phyloP scores from a whole-genome alignment of 805 yeast species.

The Ogataea thermomethanolica region DNA sequence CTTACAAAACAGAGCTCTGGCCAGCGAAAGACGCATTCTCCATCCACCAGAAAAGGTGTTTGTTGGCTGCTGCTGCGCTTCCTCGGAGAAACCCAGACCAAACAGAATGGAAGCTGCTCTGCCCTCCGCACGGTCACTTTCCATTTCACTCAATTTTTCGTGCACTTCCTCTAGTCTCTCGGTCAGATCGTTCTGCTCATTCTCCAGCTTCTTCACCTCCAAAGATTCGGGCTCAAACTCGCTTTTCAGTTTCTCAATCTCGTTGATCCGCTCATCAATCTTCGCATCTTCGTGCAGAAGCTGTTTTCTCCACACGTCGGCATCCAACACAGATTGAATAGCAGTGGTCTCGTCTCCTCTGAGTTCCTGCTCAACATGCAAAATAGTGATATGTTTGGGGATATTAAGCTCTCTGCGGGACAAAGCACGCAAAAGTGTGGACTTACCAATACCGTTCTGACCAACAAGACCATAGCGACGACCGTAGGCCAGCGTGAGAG shows the following conservation, averaged over 20 bases:
- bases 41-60: conserved; percentile 99
- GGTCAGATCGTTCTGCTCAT: conserved; percentile 85
- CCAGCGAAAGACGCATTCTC: conserved; percentile 99
- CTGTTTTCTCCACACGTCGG: conserved; percentile 98
- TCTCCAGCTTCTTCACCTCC: conserved; percentile 76
- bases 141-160: conserved; percentile 87
- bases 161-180: conserved; percentile 72
- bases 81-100: conserved; percentile 92
- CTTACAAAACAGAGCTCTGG: conserved; percentile 95
- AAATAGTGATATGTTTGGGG: conserved; percentile 91
- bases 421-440: conserved; percentile 85
- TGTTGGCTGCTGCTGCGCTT: conserved; percentile 78
- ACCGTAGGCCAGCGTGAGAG: conserved; percentile 84
- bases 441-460: conserved; percentile 99
- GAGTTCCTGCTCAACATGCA: conserved; percentile 97
- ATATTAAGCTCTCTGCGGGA: conserved; percentile 91
- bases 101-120: conserved; percentile 90
- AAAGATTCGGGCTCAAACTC: conserved; percentile 75
- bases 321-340: conserved; percentile 93
- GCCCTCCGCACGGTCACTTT: conserved; percentile 95
- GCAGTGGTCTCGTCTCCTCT: conserved; percentile 91
- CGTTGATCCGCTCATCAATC: conserved; percentile 69
- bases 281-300: conserved; percentile 71
- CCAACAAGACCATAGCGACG: conserved; percentile 97
- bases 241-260: conserved; percentile 63